Evolutionary conservation across 345 rosid species (phyloP).

Genomic region (Acer saccharum): DNA sequence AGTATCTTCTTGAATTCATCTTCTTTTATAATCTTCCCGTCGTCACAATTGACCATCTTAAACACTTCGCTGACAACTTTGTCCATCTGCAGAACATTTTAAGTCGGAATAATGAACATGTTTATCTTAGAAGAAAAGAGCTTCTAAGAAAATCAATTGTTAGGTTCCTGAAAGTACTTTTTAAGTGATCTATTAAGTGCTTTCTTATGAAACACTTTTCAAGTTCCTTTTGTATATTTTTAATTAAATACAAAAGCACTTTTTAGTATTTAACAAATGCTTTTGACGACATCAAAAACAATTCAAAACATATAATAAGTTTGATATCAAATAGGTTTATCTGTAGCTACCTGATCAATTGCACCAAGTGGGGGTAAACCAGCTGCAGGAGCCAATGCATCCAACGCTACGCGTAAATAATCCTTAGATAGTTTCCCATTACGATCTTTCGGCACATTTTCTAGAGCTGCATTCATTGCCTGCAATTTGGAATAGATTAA

Average conservation of each 20-base stretch:
- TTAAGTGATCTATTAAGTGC: no score
- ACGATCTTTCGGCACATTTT: conserved; percentile 63
- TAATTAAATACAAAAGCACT: no score
- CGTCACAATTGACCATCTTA: conserved; percentile 66
- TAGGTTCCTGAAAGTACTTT: no score
- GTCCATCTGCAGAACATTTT: conserved; percentile 59
- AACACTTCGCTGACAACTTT: conserved; percentile 50
- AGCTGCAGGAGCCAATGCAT: conserved; percentile 72
- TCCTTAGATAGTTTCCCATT: conserved; percentile 71
- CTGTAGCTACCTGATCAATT: conserved; percentile 53
- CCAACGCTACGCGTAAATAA: conserved; percentile 61
- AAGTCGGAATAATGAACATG: not conserved
- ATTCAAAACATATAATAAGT: not conserved
- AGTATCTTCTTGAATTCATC: conserved; percentile 83
- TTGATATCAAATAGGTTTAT: not conserved
- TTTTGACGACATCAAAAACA: not conserved
- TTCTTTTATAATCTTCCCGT: conserved; percentile 73
- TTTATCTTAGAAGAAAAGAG: not conserved
- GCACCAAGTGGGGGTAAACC: conserved; percentile 87
- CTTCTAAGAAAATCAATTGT: no score
- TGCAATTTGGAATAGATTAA: conserved; percentile 29
- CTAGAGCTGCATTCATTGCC: conserved; percentile 58
- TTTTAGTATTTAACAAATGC: not conserved
- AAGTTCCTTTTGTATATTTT: no score
- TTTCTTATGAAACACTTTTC: no score